Percentiles rank a stretch among this genome's conserved stretches.
phyloP scores from a whole-genome alignment of 2,329 filamentous ascomycete genomes.

The Knufia petricola region DNA sequence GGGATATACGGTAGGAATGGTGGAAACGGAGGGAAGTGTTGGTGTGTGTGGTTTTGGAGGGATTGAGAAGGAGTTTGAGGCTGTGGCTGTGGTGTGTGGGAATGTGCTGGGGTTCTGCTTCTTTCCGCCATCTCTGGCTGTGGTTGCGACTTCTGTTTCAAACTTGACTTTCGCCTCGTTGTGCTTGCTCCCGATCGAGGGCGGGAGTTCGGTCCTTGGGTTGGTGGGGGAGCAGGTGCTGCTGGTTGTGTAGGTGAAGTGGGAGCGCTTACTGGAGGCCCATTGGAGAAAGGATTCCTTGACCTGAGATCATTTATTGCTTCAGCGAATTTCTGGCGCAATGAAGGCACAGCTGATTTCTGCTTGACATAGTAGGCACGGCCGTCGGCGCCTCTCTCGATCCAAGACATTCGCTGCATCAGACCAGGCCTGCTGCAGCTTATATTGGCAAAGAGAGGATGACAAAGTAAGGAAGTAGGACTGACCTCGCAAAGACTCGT shows the following conservation, averaged over 20 bases:
- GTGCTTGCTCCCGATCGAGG: neutral
- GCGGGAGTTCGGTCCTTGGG: conserved; percentile 1
- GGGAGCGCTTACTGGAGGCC: conserved; percentile 11
- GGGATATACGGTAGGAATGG: conserved; percentile 5
- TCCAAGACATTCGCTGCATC: conserved; percentile 13
- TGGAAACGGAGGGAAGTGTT: conserved; percentile 2
- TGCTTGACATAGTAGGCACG: conserved; percentile 18
- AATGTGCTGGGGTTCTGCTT: neutral
- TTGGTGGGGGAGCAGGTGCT: conserved; percentile 14
- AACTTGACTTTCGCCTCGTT: neutral
- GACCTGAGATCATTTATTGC: conserved; percentile 7
- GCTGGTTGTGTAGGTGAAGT: conserved; percentile 13
- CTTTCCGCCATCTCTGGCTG: conserved; percentile 4
- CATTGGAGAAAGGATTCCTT: neutral
- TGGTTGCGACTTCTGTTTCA: conserved; percentile 7
- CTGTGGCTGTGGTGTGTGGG: conserved; percentile 3
- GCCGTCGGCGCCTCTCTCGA: conserved; percentile 18
- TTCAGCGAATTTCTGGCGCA: conserved; percentile 5
- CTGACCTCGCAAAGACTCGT: conserved; percentile 14
- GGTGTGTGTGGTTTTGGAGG: conserved; percentile 2
- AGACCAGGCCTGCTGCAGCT: conserved; percentile 5
- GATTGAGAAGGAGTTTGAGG: neutral
- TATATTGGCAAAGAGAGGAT: conserved; percentile 3
- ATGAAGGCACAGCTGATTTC: conserved; percentile 6
- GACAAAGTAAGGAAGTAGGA: conserved; percentile 6